A percentile compares a stretch with the other conserved stretches of the same genome.
Conservation (phyloP, 805 yeast genomes). For the Metschnikowia dekortorum region DNA sequence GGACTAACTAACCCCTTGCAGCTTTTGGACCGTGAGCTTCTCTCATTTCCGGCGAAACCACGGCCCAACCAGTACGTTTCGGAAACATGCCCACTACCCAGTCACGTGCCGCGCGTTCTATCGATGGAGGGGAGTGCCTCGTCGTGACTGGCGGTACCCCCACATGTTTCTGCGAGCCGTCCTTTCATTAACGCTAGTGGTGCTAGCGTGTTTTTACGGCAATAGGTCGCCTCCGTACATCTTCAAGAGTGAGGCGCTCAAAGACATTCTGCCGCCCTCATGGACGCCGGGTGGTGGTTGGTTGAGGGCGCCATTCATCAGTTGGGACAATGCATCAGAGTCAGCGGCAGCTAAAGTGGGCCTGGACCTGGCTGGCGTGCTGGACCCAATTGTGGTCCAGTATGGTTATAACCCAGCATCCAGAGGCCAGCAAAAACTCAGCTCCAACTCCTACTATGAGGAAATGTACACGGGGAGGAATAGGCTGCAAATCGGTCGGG, state of each 20-base stretch:
- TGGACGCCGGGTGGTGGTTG: neutral
- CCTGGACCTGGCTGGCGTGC: no score
- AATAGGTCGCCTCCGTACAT: neutral
- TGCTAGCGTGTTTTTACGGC: neutral
- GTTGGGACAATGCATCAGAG: no score
- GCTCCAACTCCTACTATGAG: constrained; percentile 15
- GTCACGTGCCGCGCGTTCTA: neutral
- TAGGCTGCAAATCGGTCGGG: constrained; percentile 43
- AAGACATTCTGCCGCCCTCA: neutral
- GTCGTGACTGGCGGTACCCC: neutral
- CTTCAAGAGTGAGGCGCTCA: neutral
- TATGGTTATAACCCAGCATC: constrained; percentile 14
- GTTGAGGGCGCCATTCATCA: neutral
- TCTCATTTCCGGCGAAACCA: no score
- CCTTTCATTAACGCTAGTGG: neutral
- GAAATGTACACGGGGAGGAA: constrained; percentile 24
- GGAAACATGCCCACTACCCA: neutral
- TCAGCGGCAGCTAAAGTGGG: no score
- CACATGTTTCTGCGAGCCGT: constrained; percentile 1
- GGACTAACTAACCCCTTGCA: no score
- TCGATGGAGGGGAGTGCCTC: no score
- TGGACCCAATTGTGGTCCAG: neutral
- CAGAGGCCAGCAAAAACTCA: constrained; percentile 14
- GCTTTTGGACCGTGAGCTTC: no score
- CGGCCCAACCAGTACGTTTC: no score